Base-by-base conservation (phyloP, 2,329 filamentous ascomycete species). In the Teratosphaeria destructans region DNA sequence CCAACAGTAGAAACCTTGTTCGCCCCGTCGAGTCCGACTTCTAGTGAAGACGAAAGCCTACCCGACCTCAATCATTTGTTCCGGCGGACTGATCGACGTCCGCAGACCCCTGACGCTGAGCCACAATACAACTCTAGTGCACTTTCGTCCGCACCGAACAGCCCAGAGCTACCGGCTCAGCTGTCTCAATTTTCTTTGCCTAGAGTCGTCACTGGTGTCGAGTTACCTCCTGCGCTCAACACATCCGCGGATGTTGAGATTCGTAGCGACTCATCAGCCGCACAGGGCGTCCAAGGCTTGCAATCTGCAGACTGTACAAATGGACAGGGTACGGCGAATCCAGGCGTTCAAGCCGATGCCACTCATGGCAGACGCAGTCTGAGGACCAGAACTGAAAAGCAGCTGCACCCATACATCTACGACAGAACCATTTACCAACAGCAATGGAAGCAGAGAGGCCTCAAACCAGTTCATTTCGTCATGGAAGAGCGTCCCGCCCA, bases 401-500 rank as follows among this genome's bases (percentile, higher is more conserved):
- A 80, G 62, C 64, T 80, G 32, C 76, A 79, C 68, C 78, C 78
- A 2, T 80, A 79, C 61, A 65, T 75, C 26, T 63, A 78, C 26
- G 78, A 80, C 55, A 72, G 72, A 23, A 74, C 77, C 56, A 67
- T 71, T 39, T 79, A 79, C 62, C 71, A 74, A 27, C 72, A 72
- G 60, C 73, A 75, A 55, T 74, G 75, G 34, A 72, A 73, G 62
- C 73, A 74, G 52, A 68, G 75, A 58, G 78, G 78, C 2, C 63
- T 79, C 12, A 73, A 70, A 57, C 78, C 78, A 3, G 71, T 80
- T 10, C 59, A 56, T 37, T 58, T 56, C 14, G 68, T 70, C 8
- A 62, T 76, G 47, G 66, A 67, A 47, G 63, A 69, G n/a, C 56
- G 62, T 43, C 52, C 53, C 8, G 49, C 34, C 2, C 52, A 54